Conservation (phyloP, 768 basidiomycete species). For the Mrakia frigida region DNA sequence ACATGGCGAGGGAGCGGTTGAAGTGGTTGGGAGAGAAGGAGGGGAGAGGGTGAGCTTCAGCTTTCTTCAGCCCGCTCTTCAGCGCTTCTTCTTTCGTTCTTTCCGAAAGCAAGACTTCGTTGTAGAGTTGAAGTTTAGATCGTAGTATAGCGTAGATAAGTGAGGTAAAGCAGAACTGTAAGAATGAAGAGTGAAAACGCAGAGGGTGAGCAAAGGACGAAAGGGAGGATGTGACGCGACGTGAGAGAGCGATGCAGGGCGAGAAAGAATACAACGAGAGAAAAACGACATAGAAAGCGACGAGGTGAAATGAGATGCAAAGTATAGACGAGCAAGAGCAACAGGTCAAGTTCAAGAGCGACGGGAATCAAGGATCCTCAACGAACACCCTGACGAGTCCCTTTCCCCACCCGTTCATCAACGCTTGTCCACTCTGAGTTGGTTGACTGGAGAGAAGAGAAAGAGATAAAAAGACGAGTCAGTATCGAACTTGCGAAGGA, state of each 20-base stretch:
- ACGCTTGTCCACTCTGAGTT: slow-evolving; percentile 14
- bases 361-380: slow-evolving; percentile 40
- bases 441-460: slow-evolving; percentile 22
- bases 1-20: neutral
- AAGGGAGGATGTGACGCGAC: too few species aligned
- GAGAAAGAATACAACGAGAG: neutral
- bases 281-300: neutral
- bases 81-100: too few species aligned
- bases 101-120: too few species aligned
- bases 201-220: too few species aligned
- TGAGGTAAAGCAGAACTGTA: too few species aligned
- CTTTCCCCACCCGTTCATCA: slow-evolving; percentile 25
- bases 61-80: too few species aligned
- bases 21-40: neutral
- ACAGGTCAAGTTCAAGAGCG: neutral
- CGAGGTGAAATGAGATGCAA: neutral
- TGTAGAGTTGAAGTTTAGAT: too few species aligned
- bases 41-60: neutral
- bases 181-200: too few species aligned
- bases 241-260: neutral
- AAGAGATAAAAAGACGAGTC: neutral
- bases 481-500: slow-evolving; percentile 57
- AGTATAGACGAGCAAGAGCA: neutral
- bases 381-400: slow-evolving; percentile 22
- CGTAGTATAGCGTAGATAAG: too few species aligned